Evolutionary conservation across 192 early-diverging fungal species (phyloP).

Genomic region (Podila minutissima): DNA sequence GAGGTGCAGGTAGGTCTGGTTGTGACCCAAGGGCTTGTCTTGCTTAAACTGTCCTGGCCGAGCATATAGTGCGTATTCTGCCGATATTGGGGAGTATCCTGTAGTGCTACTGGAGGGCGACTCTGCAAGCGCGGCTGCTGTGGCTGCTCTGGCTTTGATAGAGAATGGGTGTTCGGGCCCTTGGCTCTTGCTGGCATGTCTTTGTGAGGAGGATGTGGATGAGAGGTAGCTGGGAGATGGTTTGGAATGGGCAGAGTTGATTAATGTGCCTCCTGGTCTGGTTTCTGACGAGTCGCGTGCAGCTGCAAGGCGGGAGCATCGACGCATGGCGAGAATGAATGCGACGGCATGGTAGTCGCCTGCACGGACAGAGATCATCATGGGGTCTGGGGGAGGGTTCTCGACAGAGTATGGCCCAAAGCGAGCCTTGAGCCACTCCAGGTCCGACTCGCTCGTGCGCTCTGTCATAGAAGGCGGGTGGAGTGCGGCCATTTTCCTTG

Average conservation of each 20-base stretch:
- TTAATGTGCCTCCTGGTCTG: neutral
- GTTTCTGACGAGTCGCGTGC: neutral
- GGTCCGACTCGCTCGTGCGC: conserved; percentile 15
- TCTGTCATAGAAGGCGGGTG: neutral
- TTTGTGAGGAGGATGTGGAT: neutral
- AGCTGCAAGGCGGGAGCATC: conserved; percentile 25
- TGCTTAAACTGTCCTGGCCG: conserved; percentile 43
- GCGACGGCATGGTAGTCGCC: conserved; percentile 50
- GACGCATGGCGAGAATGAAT: conserved; percentile 50
- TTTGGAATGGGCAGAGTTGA: neutral
- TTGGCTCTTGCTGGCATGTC: neutral
- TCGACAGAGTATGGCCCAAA: conserved; percentile 49
- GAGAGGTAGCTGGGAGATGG: neutral
- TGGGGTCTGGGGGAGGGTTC: conserved; percentile 39
- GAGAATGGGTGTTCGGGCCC: conserved; percentile 21
- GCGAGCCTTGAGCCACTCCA: conserved; percentile 49
- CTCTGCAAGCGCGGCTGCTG: conserved; percentile 3
- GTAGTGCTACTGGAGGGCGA: neutral
- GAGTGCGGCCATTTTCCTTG: neutral
- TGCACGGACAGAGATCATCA: conserved; percentile 43
- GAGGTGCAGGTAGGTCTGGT: conserved; percentile 48
- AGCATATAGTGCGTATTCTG: conserved; percentile 45
- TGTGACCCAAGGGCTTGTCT: conserved; percentile 37
- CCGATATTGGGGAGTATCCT: conserved; percentile 13
- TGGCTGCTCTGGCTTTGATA: conserved; percentile 19